Conservation (phyloP, 2,329 filamentous ascomycete genomes). For the Pseudopithomyces maydicus region DNA sequence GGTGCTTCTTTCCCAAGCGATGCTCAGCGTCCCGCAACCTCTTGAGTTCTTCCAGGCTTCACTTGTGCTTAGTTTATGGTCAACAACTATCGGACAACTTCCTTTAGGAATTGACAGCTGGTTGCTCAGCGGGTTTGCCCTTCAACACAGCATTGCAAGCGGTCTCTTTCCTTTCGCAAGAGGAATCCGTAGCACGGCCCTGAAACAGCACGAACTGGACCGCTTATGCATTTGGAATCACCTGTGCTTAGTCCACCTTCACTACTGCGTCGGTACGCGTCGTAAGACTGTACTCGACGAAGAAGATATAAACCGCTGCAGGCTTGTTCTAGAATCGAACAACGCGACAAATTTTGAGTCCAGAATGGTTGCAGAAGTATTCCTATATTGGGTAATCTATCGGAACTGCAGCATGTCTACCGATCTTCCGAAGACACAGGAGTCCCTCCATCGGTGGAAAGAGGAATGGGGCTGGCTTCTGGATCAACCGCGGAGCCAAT, state of each 20-base stretch:
- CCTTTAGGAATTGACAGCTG: slow-evolving; percentile 53
- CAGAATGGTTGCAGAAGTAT: slow-evolving; percentile 54
- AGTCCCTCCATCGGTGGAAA: slow-evolving; percentile 45
- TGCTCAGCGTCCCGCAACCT: slow-evolving; percentile 47
- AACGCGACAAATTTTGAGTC: slow-evolving; percentile 51
- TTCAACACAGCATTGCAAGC: slow-evolving; percentile 50
- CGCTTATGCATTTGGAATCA: slow-evolving; percentile 51
- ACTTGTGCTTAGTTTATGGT: slow-evolving; percentile 53
- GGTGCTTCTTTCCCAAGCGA: slow-evolving; percentile 28
- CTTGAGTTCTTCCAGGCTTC: slow-evolving; percentile 52
- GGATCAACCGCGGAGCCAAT: slow-evolving; percentile 53
- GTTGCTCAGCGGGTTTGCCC: slow-evolving; percentile 51
- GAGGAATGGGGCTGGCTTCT: slow-evolving; percentile 48
- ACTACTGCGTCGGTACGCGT: slow-evolving; percentile 53
- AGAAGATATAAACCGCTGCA: slow-evolving; percentile 46
- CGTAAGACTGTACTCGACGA: slow-evolving; percentile 45
- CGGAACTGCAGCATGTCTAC: slow-evolving; percentile 38
- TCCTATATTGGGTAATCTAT: slow-evolving; percentile 54
- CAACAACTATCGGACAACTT: slow-evolving; percentile 52
- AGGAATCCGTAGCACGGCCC: slow-evolving; percentile 4
- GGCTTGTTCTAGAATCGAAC: slow-evolving; percentile 44
- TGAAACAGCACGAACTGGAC: slow-evolving; percentile 31
- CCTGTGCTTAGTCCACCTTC: slow-evolving; percentile 51
- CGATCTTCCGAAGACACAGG: slow-evolving; percentile 42
- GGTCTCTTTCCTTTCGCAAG: slow-evolving; percentile 35